Conservation (phyloP, 768 basidiomycete species). For the Cyclocybe cylindracea region DNA sequence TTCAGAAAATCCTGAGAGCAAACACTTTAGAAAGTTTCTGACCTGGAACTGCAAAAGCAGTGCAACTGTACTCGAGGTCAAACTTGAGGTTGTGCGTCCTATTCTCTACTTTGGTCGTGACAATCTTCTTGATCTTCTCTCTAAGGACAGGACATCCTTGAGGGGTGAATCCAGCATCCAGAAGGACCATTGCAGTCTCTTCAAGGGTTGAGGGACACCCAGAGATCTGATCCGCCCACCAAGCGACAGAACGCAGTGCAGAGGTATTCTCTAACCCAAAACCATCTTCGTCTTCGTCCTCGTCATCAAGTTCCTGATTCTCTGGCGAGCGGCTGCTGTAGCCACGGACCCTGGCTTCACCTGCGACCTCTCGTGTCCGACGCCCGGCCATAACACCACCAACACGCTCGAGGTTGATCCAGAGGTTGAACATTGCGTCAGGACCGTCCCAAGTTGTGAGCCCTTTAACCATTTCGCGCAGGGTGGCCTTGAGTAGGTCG, state of each 20-base stretch:
- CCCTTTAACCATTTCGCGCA: conserved; percentile 33
- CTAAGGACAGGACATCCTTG: conserved; percentile 45
- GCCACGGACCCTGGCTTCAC: conserved; percentile 46
- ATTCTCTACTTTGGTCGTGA: conserved; percentile 41
- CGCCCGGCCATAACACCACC: conserved; percentile 40
- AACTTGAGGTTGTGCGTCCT: conserved; percentile 44
- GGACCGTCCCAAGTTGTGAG: conserved; percentile 48
- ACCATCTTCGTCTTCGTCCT: conserved; percentile 34
- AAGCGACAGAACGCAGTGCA: conserved; percentile 52
- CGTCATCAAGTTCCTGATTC: conserved; percentile 36
- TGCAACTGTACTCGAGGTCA: conserved; percentile 53
- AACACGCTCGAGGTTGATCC: conserved; percentile 36
- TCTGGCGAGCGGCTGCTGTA: conserved; percentile 44
- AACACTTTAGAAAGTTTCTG: conserved; percentile 5
- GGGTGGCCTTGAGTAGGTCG: conserved; percentile 33
- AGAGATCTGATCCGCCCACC: conserved; percentile 67
- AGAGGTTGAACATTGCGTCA: conserved; percentile 43
- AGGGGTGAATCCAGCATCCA: conserved; percentile 64
- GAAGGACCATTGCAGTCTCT: conserved; percentile 57
- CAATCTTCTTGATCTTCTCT: conserved; percentile 51
- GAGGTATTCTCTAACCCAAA: conserved; percentile 25
- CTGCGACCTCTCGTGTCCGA: conserved; percentile 32
- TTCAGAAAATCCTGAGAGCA: background rate
- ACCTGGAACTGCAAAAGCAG: conserved; percentile 65
- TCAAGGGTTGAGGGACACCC: conserved; percentile 63